Percentiles rank a stretch among this genome's conserved stretches.
Conservation (phyloP, 2,329 filamentous ascomycete genomes). For the Hypoxylon sp. region DNA sequence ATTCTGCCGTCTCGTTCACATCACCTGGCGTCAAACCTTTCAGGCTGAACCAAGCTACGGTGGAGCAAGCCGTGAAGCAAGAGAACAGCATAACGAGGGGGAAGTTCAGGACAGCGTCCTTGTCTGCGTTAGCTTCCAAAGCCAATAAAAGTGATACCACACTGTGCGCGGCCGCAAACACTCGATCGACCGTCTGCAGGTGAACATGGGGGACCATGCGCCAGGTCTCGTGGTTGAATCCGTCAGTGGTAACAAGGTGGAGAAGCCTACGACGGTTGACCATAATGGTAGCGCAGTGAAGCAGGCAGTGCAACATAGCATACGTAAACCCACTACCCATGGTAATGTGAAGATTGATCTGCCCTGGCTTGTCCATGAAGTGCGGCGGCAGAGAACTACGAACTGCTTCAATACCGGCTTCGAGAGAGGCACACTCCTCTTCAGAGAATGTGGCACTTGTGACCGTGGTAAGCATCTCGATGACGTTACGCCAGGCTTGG, state of each 20-base stretch:
- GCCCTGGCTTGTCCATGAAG: conserved; percentile 72
- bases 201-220: conserved; percentile 65
- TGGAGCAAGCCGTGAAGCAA: conserved; percentile 72
- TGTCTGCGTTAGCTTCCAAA: conserved; percentile 70
- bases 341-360: conserved; percentile 74
- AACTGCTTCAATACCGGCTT: conserved; percentile 69
- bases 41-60: conserved; percentile 73
- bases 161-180: conserved; percentile 72
- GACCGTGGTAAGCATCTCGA: conserved; percentile 72
- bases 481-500: conserved; percentile 73
- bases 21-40: conserved; percentile 71
- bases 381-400: conserved; percentile 70
- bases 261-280: conserved; percentile 72
- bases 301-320: conserved; percentile 73
- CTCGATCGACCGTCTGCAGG: conserved; percentile 67
- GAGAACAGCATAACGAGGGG: conserved; percentile 76
- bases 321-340: conserved; percentile 75
- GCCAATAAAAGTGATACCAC: conserved; percentile 70
- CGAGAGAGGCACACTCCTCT: conserved; percentile 65
- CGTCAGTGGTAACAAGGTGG: conserved; percentile 68
- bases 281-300: conserved; percentile 73
- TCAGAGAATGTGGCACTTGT: conserved; percentile 68
- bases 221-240: conserved; percentile 69
- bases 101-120: conserved; percentile 72
- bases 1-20: conserved; percentile 69